Conservation (phyloP, 1,139 yeast genomes). For the Hyphopichia wangnamkhiaoensis region DNA sequence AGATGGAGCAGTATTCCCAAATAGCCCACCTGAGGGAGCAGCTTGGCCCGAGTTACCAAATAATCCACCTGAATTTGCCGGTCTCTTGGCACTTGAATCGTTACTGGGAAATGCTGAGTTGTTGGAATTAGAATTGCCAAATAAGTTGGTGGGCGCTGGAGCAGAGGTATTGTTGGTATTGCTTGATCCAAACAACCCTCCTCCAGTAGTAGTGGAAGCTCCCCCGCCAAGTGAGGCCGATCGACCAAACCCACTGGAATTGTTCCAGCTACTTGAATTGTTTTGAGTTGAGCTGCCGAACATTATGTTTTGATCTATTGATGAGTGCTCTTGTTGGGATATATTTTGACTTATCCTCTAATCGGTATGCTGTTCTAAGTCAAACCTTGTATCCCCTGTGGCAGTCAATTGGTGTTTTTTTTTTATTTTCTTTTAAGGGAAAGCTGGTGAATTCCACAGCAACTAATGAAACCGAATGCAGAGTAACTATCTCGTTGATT, state of each 20-base stretch:
- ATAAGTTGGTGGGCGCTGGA: conserved; percentile 4
- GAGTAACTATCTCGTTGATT: no score
- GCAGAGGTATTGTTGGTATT: conserved; percentile 11
- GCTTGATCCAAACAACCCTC: conserved; percentile 5
- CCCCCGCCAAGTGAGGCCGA: conserved; percentile 1
- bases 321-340: no score
- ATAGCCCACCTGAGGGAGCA: conserved; percentile 24
- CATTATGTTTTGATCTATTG: neutral
- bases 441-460: no score
- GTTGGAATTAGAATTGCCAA: neutral
- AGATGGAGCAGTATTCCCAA: conserved; percentile 22
- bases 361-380: no score
- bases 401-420: no score
- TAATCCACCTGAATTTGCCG: conserved; percentile 14
- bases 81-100: neutral
- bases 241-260: conserved; percentile 25
- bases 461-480: no score
- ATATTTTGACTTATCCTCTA: no score
- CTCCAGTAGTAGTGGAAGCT: neutral
- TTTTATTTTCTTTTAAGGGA: no score
- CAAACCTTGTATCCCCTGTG: no score
- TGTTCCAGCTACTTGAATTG: conserved; percentile 21
- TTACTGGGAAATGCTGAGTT: neutral
- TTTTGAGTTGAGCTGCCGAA: neutral
- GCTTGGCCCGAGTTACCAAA: conserved; percentile 15